Evolutionary conservation across 1,284 basidiomycete species (phyloP).

Genomic region (Cystobasidium slooffiae): DNA sequence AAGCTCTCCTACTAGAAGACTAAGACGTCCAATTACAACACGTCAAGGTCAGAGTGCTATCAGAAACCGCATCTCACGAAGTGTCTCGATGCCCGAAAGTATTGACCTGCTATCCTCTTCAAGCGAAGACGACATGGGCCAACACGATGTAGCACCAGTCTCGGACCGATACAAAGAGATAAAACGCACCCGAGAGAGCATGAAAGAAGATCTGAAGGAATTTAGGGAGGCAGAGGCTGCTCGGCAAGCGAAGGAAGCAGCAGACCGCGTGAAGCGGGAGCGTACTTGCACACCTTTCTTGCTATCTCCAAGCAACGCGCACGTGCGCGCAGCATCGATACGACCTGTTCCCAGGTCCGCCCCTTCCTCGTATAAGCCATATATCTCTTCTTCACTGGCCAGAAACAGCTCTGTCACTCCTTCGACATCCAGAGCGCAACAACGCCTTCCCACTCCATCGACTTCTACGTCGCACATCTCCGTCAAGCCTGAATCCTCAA

Average conservation of each 20-base stretch:
- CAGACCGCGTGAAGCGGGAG: slow-evolving; percentile 21
- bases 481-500: slow-evolving; percentile 27
- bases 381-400: slow-evolving; percentile 6
- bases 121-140: slow-evolving; percentile 39
- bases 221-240: slow-evolving; percentile 19
- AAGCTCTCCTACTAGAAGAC: not conserved
- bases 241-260: slow-evolving; percentile 10
- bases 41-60: not conserved
- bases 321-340: not conserved
- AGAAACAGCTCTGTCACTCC: not conserved
- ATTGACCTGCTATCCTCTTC: slow-evolving; percentile 27
- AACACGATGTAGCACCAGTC: slow-evolving; percentile 14
- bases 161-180: slow-evolving; percentile 18
- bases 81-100: slow-evolving; percentile 23
- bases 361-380: slow-evolving; percentile 4
- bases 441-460: not conserved
- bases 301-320: not conserved
- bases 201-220: slow-evolving; percentile 18
- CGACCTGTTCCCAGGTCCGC: slow-evolving; percentile 7
- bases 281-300: slow-evolving; percentile 30
- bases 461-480: not conserved
- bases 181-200: slow-evolving; percentile 8
- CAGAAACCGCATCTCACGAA: not conserved
- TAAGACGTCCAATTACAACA: not conserved
- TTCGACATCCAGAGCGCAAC: not conserved